phyloP scores from a whole-genome alignment of 2,329 filamentous ascomycete genomes.

The Talaromyces sp. region DNA sequence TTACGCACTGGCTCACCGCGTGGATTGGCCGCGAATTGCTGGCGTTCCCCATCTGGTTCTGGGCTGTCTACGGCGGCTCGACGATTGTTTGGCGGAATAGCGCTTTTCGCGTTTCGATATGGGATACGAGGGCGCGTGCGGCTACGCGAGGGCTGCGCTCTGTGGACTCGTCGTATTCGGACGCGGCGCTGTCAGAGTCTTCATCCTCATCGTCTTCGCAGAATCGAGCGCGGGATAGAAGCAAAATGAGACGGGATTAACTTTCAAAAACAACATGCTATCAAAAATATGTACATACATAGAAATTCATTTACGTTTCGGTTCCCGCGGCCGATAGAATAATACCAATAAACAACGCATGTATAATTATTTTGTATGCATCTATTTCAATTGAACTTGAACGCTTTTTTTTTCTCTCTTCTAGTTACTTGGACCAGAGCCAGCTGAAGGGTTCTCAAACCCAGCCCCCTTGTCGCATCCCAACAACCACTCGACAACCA shows the following conservation, averaged over 20 bases:
- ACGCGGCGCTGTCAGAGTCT: background rate
- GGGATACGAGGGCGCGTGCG: conserved; percentile 73
- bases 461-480: conserved; percentile 32
- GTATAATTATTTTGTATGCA: background rate
- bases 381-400: conserved; percentile 5
- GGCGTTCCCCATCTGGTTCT: conserved; percentile 83
- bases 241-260: background rate
- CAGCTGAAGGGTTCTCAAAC: conserved; percentile 24
- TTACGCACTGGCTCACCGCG: conserved; percentile 68
- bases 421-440: conserved; percentile 14
- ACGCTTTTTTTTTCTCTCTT: conserved; percentile 13
- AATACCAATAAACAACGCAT: background rate
- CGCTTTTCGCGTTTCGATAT: conserved; percentile 70
- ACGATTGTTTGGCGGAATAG: conserved; percentile 85
- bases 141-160: conserved; percentile 23
- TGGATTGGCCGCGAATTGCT: conserved; percentile 82
- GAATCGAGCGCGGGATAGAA: background rate
- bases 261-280: background rate
- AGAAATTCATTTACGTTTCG: background rate
- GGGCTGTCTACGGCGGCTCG: conserved; percentile 82
- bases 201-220: conserved; percentile 2
- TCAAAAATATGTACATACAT: background rate
- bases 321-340: background rate
- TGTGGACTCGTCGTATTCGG: conserved; percentile 21
- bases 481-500: conserved; percentile 41